Conservation (phyloP, 2,329 filamentous ascomycete species). For the Talaromyces sp. region DNA sequence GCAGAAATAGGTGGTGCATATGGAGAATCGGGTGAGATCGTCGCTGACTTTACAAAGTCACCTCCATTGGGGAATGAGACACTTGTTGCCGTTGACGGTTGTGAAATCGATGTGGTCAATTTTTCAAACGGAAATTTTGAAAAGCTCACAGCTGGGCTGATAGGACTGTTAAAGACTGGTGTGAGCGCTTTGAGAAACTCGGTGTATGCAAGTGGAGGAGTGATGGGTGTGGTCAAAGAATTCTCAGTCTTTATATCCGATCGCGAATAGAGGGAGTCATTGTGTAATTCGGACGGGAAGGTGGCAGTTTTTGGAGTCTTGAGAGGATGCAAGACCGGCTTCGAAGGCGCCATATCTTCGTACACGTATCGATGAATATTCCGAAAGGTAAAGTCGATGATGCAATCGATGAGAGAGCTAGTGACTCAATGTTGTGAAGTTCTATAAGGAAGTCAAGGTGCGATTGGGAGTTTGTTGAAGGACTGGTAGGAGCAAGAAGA, state of each 20-base stretch:
- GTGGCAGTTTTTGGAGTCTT: slow-evolving; percentile 44
- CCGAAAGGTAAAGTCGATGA: neutral
- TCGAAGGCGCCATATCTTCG: slow-evolving; percentile 30
- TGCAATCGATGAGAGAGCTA: neutral
- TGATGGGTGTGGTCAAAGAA: slow-evolving; percentile 71
- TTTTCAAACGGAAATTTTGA: slow-evolving; percentile 38
- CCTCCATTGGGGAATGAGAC: slow-evolving; percentile 48
- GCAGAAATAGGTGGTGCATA: slow-evolving; percentile 58
- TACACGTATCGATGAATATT: neutral
- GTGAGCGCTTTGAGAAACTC: slow-evolving; percentile 87
- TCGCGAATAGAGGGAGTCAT: slow-evolving; percentile 51
- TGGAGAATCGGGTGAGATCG: slow-evolving; percentile 58
- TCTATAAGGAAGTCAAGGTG: too few relatives aligned
- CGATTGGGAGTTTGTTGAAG: too few relatives aligned
- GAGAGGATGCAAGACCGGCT: slow-evolving; percentile 40
- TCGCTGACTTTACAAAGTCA: slow-evolving; percentile 54
- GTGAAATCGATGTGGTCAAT: slow-evolving; percentile 31
- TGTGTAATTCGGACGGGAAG: slow-evolving; percentile 56
- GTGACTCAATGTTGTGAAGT: too few relatives aligned
- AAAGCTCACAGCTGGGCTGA: slow-evolving; percentile 56
- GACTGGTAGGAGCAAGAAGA: neutral
- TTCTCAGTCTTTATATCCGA: slow-evolving; percentile 68
- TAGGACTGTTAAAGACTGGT: slow-evolving; percentile 66
- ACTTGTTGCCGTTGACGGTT: slow-evolving; percentile 40
- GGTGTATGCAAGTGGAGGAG: slow-evolving; percentile 82